A percentile compares a stretch with the other conserved stretches of the same genome.
These are phyloP conservation scores for Pythium biforme DNA, from an alignment of 352 stramenopile genomes.

Conservation along the genomic window DNA sequence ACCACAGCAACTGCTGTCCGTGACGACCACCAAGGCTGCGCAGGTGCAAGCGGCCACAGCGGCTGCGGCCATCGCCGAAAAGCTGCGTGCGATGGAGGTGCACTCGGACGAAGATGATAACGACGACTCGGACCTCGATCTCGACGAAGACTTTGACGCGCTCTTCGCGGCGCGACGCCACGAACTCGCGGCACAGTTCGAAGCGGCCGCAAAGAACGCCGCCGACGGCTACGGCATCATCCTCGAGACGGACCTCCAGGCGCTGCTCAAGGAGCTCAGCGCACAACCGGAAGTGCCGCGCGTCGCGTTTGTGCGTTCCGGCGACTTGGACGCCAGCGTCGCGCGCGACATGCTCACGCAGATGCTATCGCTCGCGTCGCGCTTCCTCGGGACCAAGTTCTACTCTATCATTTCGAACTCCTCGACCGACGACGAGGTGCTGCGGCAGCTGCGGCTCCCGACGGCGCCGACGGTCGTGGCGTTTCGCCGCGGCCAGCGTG, in stretches of 20 bases:
- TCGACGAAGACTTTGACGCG: slow-evolving; percentile 43
- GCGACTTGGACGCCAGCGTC: slow-evolving; percentile 3
- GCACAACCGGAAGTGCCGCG: slow-evolving; percentile 35
- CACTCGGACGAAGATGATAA: slow-evolving; percentile 20
- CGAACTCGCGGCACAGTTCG: slow-evolving; percentile 49
- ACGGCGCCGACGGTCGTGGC: slow-evolving; percentile 39
- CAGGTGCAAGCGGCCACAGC: slow-evolving; percentile 8
- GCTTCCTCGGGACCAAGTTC: slow-evolving; percentile 62
- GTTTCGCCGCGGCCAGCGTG: slow-evolving; percentile 48
- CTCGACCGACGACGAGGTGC: slow-evolving; percentile 25
- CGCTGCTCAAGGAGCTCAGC: slow-evolving; percentile 42
- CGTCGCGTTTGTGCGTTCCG: slow-evolving; percentile 40
- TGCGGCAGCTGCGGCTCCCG: slow-evolving; percentile 40
- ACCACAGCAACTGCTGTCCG: not conserved
- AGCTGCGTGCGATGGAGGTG: slow-evolving; percentile 17
- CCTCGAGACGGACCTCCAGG: slow-evolving; percentile 25
- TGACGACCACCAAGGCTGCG: slow-evolving; percentile 1
- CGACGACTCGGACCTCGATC: slow-evolving; percentile 41
- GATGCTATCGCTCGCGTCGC: slow-evolving; percentile 42
- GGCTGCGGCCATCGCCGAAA: slow-evolving; percentile 9
- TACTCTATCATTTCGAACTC: slow-evolving; percentile 30
- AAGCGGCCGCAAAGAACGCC: slow-evolving; percentile 41
- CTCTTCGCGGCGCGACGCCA: slow-evolving; percentile 40
- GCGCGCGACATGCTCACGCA: slow-evolving; percentile 36
- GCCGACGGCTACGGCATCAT: slow-evolving; percentile 56